phyloP scores from a whole-genome alignment of 2,329 filamentous ascomycete genomes.

The Xylaria sp. region DNA sequence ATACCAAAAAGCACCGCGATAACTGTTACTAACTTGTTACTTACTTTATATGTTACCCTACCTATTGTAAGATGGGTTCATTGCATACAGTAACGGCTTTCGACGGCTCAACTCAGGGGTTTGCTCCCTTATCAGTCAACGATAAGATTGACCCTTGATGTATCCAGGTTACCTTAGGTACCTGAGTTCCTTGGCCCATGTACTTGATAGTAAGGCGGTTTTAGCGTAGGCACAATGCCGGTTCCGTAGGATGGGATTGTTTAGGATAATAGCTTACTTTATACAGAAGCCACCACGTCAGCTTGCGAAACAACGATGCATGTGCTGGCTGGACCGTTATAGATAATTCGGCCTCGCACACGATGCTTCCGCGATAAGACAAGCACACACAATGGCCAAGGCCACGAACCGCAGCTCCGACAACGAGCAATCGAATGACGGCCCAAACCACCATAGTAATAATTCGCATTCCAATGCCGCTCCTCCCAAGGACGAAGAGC shows the following conservation, averaged over 20 bases:
- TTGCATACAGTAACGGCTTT: background rate
- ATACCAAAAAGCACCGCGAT: background rate
- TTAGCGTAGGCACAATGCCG: conserved; percentile 2
- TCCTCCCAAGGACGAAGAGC: conserved; percentile 51
- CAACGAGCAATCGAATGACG: conserved; percentile 43
- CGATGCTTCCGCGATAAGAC: conserved; percentile 55
- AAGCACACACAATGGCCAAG: conserved; percentile 58
- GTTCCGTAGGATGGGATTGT: conserved; percentile 23
- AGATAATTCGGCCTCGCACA: conserved; percentile 40
- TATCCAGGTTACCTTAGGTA: no score
- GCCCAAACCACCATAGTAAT: conserved; percentile 20
- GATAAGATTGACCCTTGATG: conserved; percentile 34
- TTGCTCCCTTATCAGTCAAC: conserved; percentile 35
- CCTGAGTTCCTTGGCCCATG: no score
- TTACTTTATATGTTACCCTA: no score
- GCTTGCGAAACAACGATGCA: conserved; percentile 23
- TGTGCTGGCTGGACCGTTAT: conserved; percentile 14
- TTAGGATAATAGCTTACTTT: conserved; percentile 24
- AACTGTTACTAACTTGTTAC: no score
- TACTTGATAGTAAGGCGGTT: conserved; percentile 5
- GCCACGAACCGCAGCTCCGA: conserved; percentile 51
- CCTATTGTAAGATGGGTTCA: no score
- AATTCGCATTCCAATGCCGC: conserved; percentile 38
- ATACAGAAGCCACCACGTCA: conserved; percentile 10
- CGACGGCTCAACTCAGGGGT: conserved; percentile 21